Conservation (phyloP, 768 basidiomycete species). For the Cystoderma amianthinum region DNA sequence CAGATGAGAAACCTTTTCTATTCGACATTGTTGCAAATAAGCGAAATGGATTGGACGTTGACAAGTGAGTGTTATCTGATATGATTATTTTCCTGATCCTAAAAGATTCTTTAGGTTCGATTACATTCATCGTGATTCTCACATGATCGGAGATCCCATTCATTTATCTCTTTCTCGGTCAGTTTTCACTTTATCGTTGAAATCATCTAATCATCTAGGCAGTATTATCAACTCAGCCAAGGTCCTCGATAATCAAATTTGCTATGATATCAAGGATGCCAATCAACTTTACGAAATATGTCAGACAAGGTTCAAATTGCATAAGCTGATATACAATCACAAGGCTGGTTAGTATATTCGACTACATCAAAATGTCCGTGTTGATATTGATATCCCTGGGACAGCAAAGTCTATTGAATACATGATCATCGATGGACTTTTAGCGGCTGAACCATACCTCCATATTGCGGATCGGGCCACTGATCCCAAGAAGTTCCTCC, state of each 20-base stretch:
- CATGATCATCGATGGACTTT: constrained; percentile 77
- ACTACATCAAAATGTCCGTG: background rate
- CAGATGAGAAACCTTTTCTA: constrained; percentile 59
- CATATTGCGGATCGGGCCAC: constrained; percentile 50
- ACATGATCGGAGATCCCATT: constrained; percentile 61
- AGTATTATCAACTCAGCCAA: constrained; percentile 72
- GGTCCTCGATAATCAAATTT: constrained; percentile 69
- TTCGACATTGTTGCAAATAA: constrained; percentile 85
- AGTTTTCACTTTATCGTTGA: constrained; percentile 6
- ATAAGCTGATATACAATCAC: constrained; percentile 79
- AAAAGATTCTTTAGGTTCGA: constrained; percentile 48
- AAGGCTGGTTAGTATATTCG: constrained; percentile 47
- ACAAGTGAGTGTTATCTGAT: constrained; percentile 47
- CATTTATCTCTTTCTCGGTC: constrained; percentile 44
- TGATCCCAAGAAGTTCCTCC: constrained; percentile 52
- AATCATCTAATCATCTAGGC: background rate
- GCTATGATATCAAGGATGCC: constrained; percentile 78
- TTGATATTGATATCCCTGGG: background rate
- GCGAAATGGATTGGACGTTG: constrained; percentile 79
- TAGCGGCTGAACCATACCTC: constrained; percentile 58
- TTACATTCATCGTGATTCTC: constrained; percentile 72
- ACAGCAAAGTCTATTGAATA: constrained; percentile 73
- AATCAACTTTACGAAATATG: constrained; percentile 73
- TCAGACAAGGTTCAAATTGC: constrained; percentile 69
- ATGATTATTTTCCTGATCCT: constrained; percentile 1